Conservation (phyloP, 805 yeast genomes). For the Suhomyces xylopsoci region DNA sequence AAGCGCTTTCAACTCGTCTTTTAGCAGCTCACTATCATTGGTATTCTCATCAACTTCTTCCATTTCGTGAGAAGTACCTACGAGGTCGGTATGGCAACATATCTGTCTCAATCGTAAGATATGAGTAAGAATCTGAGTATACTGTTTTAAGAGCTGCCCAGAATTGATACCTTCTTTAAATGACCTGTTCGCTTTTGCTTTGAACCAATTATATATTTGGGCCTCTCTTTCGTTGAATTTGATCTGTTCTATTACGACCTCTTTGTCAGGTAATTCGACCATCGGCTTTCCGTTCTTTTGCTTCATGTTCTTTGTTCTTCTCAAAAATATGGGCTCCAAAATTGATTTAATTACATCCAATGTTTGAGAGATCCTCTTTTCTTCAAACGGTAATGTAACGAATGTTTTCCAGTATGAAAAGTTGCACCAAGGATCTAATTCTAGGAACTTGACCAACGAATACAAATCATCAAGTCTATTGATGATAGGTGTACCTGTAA, state of each 20-base stretch:
- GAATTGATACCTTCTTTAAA: conserved; percentile 55
- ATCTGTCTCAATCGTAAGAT: conserved; percentile 81
- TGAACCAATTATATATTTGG: conserved; percentile 64
- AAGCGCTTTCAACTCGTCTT: conserved; percentile 1
- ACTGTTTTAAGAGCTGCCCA: conserved; percentile 70
- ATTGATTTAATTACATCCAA: conserved; percentile 82
- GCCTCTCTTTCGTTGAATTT: conserved; percentile 65
- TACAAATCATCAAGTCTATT: conserved; percentile 84
- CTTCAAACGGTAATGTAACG: conserved; percentile 79
- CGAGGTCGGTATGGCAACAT: conserved; percentile 78
- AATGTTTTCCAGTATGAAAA: conserved; percentile 85
- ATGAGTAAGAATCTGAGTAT: conserved; percentile 78
- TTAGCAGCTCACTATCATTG: background rate
- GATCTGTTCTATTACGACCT: conserved; percentile 64
- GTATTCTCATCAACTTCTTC: conserved; percentile 40
- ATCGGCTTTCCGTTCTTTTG: conserved; percentile 68
- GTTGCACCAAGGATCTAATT: conserved; percentile 87
- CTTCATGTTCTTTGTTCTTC: conserved; percentile 85
- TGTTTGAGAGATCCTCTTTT: conserved; percentile 65
- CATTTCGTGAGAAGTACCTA: conserved; percentile 50
- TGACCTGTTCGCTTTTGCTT: conserved; percentile 60
- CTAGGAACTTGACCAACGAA: conserved; percentile 68
- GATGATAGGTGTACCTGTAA: conserved; percentile 92
- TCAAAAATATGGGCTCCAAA: conserved; percentile 73
- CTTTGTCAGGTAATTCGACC: conserved; percentile 75